phyloP scores from a whole-genome alignment of 306 rosid genomes.

The Albizia julibrissin region DNA sequence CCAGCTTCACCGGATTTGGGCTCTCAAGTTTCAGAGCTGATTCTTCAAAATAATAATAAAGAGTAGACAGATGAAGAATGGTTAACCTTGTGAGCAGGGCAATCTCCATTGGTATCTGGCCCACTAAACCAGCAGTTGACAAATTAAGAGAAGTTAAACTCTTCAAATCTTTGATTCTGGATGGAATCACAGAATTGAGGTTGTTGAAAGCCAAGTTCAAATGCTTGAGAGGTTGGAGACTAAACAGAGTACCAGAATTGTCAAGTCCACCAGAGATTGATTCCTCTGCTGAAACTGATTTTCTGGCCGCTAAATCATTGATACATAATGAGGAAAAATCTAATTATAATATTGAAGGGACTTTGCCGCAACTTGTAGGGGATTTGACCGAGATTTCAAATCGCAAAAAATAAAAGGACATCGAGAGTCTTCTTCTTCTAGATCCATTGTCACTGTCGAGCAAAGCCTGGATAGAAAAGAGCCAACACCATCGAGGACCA shows the following conservation, averaged over 20 bases:
- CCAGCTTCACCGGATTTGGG: neutral
- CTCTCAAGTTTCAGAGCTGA: neutral
- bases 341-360: no score
- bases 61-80: neutral
- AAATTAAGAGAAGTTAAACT: constrained; percentile 29
- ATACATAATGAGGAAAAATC: no score
- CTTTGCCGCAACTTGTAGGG: no score
- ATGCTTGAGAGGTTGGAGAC: constrained; percentile 24
- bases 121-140: constrained; percentile 36
- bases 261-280: constrained; percentile 20
- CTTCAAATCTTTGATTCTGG: neutral
- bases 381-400: no score
- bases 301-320: no score
- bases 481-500: no score
- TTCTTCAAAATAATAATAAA: neutral
- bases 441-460: no score
- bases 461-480: no score
- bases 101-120: neutral
- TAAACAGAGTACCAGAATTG: constrained; percentile 31
- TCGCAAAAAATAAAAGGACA: no score
- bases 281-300: no score
- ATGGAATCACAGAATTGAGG: constrained; percentile 15
- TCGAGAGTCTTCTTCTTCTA: no score
- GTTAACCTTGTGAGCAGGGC: neutral
- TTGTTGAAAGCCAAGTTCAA: constrained; percentile 33